Evolutionary conservation across 805 yeast genomes (phyloP).

Genomic region (Yarrowia yakushimensis): DNA sequence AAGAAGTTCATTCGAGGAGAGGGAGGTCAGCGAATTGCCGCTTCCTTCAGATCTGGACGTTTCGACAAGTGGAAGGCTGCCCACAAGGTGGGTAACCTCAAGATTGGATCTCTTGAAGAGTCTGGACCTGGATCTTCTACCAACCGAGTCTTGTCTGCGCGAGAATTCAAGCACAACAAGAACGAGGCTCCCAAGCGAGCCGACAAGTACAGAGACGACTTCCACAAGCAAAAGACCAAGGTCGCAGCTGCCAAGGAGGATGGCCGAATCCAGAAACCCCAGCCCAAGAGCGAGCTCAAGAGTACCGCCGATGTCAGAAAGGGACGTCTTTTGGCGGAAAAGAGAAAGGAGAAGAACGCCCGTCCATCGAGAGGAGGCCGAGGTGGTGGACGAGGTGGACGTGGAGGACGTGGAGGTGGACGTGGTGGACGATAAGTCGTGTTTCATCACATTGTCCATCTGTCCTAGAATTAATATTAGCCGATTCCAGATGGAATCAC

Average conservation of each 20-base stretch:
- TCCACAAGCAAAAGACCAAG: slow-evolving; percentile 72
- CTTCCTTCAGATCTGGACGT: slow-evolving; percentile 84
- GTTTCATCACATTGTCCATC: too few species aligned
- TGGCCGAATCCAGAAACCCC: slow-evolving; percentile 43
- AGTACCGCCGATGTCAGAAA: slow-evolving; percentile 75
- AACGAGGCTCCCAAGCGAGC: slow-evolving; percentile 82
- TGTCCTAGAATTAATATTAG: too few species aligned
- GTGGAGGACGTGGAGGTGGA: neutral
- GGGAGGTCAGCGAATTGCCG: slow-evolving; percentile 88
- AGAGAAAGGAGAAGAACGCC: slow-evolving; percentile 79
- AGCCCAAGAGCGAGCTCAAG: slow-evolving; percentile 49
- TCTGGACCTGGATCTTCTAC: slow-evolving; percentile 35
- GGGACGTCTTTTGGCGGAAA: slow-evolving; percentile 63
- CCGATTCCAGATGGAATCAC: too few species aligned
- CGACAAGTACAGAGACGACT: slow-evolving; percentile 88
- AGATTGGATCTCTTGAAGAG: slow-evolving; percentile 54
- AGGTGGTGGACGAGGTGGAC: neutral
- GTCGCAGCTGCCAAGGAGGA: slow-evolving; percentile 73
- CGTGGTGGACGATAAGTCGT: neutral
- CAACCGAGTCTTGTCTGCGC: slow-evolving; percentile 33
- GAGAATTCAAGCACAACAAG: slow-evolving; percentile 65
- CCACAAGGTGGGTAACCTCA: slow-evolving; percentile 48
- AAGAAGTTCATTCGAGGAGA: slow-evolving; percentile 86
- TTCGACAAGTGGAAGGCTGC: slow-evolving; percentile 88
- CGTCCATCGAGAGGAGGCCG: slow-evolving; percentile 55